phyloP scores from a whole-genome alignment of 1,284 basidiomycete genomes.

The Golubevia sp. region DNA sequence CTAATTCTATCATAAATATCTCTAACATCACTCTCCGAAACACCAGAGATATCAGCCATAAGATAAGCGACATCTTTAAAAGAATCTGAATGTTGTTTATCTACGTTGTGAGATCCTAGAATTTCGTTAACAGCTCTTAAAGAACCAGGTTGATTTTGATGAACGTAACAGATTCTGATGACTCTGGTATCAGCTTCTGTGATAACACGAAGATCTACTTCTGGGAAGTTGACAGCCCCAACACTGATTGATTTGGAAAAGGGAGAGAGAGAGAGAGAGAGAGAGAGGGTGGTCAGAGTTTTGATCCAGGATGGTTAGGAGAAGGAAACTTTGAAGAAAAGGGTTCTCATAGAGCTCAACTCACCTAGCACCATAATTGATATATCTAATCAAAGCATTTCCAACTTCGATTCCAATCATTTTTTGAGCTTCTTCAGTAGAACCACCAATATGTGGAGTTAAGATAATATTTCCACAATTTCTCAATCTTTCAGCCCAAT shows the following conservation, averaged over 20 bases:
- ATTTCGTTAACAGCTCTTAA: conserved; percentile 59
- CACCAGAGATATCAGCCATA: conserved; percentile 48
- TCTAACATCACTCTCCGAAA: conserved; percentile 41
- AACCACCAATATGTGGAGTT: conserved; percentile 59
- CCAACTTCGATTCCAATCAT: conserved; percentile 60
- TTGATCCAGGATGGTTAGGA: too few species aligned
- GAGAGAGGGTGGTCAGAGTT: too few species aligned
- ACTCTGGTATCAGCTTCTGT: conserved; percentile 48
- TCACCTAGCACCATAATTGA: conserved; percentile 51
- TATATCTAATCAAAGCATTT: conserved; percentile 55
- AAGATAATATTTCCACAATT: conserved; percentile 48
- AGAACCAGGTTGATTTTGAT: conserved; percentile 59
- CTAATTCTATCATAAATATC: conserved; percentile 54
- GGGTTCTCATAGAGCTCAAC: too few species aligned
- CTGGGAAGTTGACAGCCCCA: conserved; percentile 60
- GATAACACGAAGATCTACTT: conserved; percentile 57
- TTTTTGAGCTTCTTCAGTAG: conserved; percentile 57
- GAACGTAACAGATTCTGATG: conserved; percentile 59
- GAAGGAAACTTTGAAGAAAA: too few species aligned
- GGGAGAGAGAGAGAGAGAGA: neutral
- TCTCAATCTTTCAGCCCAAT: conserved; percentile 47
- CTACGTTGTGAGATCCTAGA: conserved; percentile 55
- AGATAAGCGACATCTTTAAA: conserved; percentile 53
- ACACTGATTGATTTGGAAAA: conserved; percentile 21
- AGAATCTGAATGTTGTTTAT: conserved; percentile 58